Percentiles rank a stretch among this genome's conserved stretches.
Evolutionary conservation across 2,329 filamentous ascomycete species (phyloP).

Genomic region (Fonsecaea pedrosoi): DNA sequence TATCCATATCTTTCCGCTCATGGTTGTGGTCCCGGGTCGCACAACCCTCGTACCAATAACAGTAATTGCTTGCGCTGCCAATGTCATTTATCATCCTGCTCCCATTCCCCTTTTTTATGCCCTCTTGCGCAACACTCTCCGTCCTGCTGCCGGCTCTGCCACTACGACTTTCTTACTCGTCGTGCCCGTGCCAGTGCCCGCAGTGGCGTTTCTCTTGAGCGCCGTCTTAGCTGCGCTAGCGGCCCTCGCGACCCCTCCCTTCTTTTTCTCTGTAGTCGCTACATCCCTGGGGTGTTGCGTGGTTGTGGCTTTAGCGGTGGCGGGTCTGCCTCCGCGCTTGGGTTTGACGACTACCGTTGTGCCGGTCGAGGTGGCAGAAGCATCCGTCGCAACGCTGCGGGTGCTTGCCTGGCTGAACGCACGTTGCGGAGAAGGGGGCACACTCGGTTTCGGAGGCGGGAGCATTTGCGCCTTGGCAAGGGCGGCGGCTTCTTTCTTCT

Average conservation of each 20-base stretch:
- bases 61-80: background rate
- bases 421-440: constrained; percentile 33
- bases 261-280: constrained; percentile 27
- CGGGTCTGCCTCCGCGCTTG: constrained; percentile 32
- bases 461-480: constrained; percentile 36
- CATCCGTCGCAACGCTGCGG: constrained; percentile 33
- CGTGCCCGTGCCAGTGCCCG: constrained; percentile 36
- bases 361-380: constrained; percentile 30
- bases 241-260: constrained; percentile 30
- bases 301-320: constrained; percentile 18
- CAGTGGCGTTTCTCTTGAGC: constrained; percentile 40
- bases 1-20: background rate
- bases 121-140: constrained; percentile 50
- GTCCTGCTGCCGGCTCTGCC: constrained; percentile 46
- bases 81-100: background rate
- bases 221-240: constrained; percentile 32
- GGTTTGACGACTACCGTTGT: constrained; percentile 37
- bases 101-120: constrained; percentile 15
- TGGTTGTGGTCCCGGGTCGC: too few species aligned
- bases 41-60: background rate
- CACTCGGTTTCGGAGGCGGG: constrained; percentile 37
- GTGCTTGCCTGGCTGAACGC: constrained; percentile 35
- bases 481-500: constrained; percentile 36
- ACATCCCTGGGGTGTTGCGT: constrained; percentile 11
- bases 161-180: constrained; percentile 45